Conservation (phyloP, 1,284 basidiomycete species). For the Ustilago sp. region DNA sequence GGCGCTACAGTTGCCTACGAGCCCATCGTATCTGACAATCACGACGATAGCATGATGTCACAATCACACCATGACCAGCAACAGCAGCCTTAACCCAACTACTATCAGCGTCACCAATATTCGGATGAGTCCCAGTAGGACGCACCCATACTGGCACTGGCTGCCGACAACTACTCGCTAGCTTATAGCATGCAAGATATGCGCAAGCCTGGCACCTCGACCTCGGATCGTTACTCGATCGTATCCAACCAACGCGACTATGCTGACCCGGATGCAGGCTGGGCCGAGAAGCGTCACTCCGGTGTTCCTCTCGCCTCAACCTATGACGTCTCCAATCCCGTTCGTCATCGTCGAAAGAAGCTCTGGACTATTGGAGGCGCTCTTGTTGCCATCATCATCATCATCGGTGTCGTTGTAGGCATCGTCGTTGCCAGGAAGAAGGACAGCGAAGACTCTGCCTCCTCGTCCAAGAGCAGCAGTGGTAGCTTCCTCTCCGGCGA, state of each 20-base stretch:
- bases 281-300: constrained; percentile 35
- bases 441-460: constrained; percentile 10
- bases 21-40: constrained; percentile 16
- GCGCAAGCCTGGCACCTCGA: constrained; percentile 25
- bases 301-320: constrained; percentile 16
- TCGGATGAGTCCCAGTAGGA: constrained; percentile 25
- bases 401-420: constrained; percentile 35
- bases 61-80: constrained; percentile 7
- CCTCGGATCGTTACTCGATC: constrained; percentile 23
- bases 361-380: constrained; percentile 30
- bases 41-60: constrained; percentile 16
- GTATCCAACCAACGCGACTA: constrained; percentile 20
- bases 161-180: constrained; percentile 40
- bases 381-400: constrained; percentile 22
- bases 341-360: constrained; percentile 22
- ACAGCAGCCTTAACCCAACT: constrained; percentile 21
- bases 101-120: constrained; percentile 31
- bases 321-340: not conserved
- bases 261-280: constrained; percentile 43
- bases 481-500: constrained; percentile 26
- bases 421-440: constrained; percentile 35
- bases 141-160: constrained; percentile 34
- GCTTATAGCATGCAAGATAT: constrained; percentile 47
- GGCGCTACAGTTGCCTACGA: constrained; percentile 20
- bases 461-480: constrained; percentile 18